These are phyloP conservation scores for Funneliformis caledonium DNA, from an alignment of 371 early-diverging fungal genomes.

Conservation along the genomic window DNA sequence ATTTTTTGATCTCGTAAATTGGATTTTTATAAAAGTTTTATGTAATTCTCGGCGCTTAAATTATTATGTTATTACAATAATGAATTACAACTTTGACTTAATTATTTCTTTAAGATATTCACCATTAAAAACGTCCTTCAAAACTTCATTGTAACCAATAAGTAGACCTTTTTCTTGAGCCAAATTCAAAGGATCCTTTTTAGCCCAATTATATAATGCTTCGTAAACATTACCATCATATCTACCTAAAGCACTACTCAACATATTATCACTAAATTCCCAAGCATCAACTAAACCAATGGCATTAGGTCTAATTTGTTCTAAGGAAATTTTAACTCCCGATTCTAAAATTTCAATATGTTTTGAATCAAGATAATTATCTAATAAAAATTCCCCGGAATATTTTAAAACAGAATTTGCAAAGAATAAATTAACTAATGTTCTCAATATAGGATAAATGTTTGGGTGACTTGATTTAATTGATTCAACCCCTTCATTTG, in stretches of 20 bases:
- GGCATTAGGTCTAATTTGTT: constrained; percentile 69
- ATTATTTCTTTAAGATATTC: constrained; percentile 2
- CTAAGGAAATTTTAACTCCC: constrained; percentile 56
- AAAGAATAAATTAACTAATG: constrained; percentile 63
- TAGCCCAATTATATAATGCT: constrained; percentile 68
- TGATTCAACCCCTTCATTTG: constrained; percentile 10
- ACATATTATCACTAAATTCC: constrained; percentile 70
- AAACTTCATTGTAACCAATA: constrained; percentile 9
- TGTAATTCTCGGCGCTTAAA: too few relatives aligned
- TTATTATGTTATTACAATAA: too few relatives aligned
- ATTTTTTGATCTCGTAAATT: too few relatives aligned
- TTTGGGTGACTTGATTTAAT: constrained; percentile 46
- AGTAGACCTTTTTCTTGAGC: neutral
- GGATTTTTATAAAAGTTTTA: too few relatives aligned
- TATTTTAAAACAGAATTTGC: constrained; percentile 64
- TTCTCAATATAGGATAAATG: constrained; percentile 52
- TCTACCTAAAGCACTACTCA: constrained; percentile 77
- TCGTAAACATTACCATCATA: constrained; percentile 81
- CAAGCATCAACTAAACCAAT: constrained; percentile 78
- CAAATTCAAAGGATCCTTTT: constrained; percentile 68
- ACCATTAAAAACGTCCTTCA: neutral
- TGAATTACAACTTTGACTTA: neutral
- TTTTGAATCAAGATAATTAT: constrained; percentile 55
- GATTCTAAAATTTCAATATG: constrained; percentile 59
- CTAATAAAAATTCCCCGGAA: constrained; percentile 65